Evolutionary conservation across 176 grass and related monocot species (phyloP), one percentile per base, ranked within the genome.

Genomic region (Eragrostis nindensis): DNA sequence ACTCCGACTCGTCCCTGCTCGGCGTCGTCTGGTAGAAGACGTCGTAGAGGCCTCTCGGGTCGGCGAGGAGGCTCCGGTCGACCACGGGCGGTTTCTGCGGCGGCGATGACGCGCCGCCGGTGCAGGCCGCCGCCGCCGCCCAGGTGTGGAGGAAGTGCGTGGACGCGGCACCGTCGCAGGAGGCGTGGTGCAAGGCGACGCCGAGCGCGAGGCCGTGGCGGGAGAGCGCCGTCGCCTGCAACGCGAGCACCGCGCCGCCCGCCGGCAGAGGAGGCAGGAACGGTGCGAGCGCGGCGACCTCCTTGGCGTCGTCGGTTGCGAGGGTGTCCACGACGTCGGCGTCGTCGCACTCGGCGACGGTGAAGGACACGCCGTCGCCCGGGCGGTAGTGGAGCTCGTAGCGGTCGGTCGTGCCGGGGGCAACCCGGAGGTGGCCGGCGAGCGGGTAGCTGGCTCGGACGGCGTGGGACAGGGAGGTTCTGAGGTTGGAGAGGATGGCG

Each of bases 291-390:
- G 46, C 66, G 25, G 64, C 62, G 30, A 86, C 36, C 12, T 82
- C 77, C 68, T 66, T 11, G 5, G 80, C 65, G 50, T 74, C 77
- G 40, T 79, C 61, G 52, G 56, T 1, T 10, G 67, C 21, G 17
- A 90, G 24, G 25, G 50, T 50, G 15, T 79, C 66, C 41, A 90
- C 26, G 12, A 66, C 66, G 29, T 40, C 71, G 16, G 60, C 66
- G 29, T 30, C 76, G 26, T 66, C 81, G 53, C 11, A 79, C 68
- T 87, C 91, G 11, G 84, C 91, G 39, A 90, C 52, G 11, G 91
- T 90, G 85, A 93, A 93, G n/a, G 77, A 0, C 38, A 90, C 80
- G 5, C 80, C 55, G 68, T 87, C 77, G 25, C 87, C 87, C 6
- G 82, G 76, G 8, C 36, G 45, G 77, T 90, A 93, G 80, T 55